Base-by-base conservation (phyloP, 768 basidiomycete species). In the Favolaschia claudopus region DNA sequence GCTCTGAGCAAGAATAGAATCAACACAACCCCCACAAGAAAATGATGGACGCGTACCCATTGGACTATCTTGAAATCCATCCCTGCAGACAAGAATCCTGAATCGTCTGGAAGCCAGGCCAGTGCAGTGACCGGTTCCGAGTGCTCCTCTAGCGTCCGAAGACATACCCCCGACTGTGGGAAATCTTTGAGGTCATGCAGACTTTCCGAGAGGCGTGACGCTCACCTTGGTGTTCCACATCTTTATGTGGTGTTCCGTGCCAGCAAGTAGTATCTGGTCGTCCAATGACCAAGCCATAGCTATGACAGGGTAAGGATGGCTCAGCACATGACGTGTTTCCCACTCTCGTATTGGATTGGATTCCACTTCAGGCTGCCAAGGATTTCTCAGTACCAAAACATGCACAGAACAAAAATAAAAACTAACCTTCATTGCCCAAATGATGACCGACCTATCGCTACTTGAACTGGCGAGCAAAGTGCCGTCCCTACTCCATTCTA, bases 401-500 rank as follows among this genome's bases (percentile, higher is more conserved):
- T 62, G 33, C 49, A 56, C 13, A 44, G 48, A 33, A 37, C 33
- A 47, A 45, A 51, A 59, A n/a, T 55, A 46, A 37, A 47, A 53
- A 76, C 91, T 68, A 74, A 93, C 96, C 77, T 85, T 85, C 52
- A 95, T 81, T 42, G 82, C 82, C 96, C 96, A 99, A 46, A 99
- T 90, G 53, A 97, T 92, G 7, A 91, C 95, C 5, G 84, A 82
- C 76, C 85, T 87, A 74, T 99, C 96, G 72, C 86, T 92, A 54
- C 95, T 91, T 33, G 91, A 92, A 63, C 89, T 95, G 28, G 96
- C 97, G 46, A 99, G 79, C 67, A 83, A 88, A 45, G 75, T 74
- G 2, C 97, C 97, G 70, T 89, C 88, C 66, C 92, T 93, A 74
- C 95, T 96, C 96, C 96, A 99, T 70, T 90, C 91, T 58, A 99